These are phyloP conservation scores for Leccinellum albellum DNA, from an alignment of 768 basidiomycete species.

Conservation along the genomic window DNA sequence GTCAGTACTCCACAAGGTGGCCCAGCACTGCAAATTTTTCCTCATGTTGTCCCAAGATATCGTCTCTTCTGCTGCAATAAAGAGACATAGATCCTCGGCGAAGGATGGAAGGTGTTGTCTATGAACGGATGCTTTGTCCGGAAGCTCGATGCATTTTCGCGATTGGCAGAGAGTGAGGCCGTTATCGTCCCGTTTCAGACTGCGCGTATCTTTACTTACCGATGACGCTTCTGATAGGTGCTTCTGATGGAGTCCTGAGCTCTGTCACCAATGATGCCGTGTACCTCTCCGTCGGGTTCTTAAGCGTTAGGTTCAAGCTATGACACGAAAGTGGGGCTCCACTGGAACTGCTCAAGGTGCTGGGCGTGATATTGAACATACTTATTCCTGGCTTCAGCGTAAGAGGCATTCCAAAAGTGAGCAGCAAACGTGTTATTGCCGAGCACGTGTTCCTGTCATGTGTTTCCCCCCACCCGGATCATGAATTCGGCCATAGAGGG, in stretches of 20 bases:
- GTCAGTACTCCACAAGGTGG: neutral
- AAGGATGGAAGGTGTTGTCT: neutral
- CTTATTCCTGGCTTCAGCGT: neutral
- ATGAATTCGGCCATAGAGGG: neutral
- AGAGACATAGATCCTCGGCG: neutral
- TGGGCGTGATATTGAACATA: neutral
- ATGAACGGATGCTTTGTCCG: neutral
- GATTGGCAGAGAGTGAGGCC: neutral
- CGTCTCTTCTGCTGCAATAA: neutral
- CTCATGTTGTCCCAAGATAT: neutral
- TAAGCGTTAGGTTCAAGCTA: neutral
- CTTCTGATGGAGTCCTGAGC: neutral
- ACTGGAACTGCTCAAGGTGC: neutral
- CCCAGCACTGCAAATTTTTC: neutral
- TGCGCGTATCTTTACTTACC: neutral
- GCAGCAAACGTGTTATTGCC: neutral
- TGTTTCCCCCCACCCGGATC: neutral
- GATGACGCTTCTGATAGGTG: neutral
- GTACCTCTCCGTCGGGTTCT: neutral
- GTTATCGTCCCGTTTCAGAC: neutral
- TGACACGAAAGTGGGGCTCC: neutral
- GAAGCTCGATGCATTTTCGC: neutral
- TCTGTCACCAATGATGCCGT: neutral
- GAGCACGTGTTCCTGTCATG: neutral
- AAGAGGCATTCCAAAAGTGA: neutral